A percentile compares a stretch with the other conserved stretches of the same genome.
Evolutionary conservation across 2,329 filamentous ascomycete species (phyloP).

Genomic region (Emericellopsis atlantica): DNA sequence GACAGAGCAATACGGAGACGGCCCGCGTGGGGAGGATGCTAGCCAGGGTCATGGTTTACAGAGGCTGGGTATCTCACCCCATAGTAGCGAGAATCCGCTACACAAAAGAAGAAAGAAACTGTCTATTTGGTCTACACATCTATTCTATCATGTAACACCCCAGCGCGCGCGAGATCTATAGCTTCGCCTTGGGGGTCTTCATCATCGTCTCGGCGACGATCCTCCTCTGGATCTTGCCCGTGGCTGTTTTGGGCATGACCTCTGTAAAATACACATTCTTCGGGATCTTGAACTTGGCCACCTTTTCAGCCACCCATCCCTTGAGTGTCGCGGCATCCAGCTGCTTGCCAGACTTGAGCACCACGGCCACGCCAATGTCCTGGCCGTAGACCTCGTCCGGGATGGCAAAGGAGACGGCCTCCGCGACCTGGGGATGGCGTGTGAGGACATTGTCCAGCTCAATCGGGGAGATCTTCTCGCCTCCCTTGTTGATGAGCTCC

Average conservation of each 20-base stretch:
- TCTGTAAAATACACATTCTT: conserved; percentile 75
- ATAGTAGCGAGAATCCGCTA: no score
- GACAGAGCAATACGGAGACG: no score
- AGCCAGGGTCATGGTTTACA: no score
- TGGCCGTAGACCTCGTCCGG: conserved; percentile 76
- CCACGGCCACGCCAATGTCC: conserved; percentile 66
- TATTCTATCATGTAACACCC: background rate
- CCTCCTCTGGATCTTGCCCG: conserved; percentile 74
- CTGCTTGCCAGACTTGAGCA: conserved; percentile 52
- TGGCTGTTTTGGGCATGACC: conserved; percentile 84
- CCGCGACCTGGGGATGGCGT: conserved; percentile 58
- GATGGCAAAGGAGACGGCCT: conserved; percentile 75
- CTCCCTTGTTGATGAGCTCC: conserved; percentile 83
- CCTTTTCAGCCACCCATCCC: conserved; percentile 53
- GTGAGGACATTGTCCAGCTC: conserved; percentile 75
- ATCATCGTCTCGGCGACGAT: conserved; percentile 81
- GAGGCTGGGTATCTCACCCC: no score
- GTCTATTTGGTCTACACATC: background rate
- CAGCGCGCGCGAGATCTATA: conserved; percentile 21
- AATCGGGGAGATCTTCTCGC: conserved; percentile 82
- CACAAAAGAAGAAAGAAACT: background rate
- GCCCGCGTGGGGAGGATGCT: no score
- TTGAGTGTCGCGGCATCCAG: conserved; percentile 49
- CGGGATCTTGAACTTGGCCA: conserved; percentile 77
- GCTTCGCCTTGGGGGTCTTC: conserved; percentile 48